Conservation (phyloP, 116 monocot genomes). For the Iris pallida region DNA sequence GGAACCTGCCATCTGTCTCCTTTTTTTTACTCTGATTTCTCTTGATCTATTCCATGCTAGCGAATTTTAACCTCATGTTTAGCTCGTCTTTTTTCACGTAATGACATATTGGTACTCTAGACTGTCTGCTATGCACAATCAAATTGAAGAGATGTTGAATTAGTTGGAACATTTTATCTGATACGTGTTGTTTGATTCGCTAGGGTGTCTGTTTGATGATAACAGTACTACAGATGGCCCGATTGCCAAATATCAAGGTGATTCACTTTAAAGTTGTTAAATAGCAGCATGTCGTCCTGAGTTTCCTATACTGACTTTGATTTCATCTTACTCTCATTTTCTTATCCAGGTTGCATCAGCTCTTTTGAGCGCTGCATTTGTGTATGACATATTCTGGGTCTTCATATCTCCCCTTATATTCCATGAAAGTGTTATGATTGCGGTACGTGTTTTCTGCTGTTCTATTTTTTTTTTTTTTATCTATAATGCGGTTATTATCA, state of each 20-base stretch:
- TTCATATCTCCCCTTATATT: conserved; percentile 95
- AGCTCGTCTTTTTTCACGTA: too few relatives aligned
- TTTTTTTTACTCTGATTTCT: neutral
- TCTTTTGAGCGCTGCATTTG: conserved; percentile 84
- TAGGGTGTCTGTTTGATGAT: conserved; percentile 97
- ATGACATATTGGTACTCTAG: too few relatives aligned
- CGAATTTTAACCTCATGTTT: neutral
- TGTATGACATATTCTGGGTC: conserved; percentile 96
- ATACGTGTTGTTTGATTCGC: conserved; percentile 2
- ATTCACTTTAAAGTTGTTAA: neutral
- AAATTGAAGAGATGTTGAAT: neutral
- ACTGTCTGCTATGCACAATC: neutral
- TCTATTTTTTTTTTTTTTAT: neutral
- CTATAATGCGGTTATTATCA: too few relatives aligned
- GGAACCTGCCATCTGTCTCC: conserved; percentile 11
- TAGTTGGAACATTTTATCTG: conserved; percentile 1
- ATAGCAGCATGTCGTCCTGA: neutral
- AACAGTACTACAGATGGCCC: conserved; percentile 83
- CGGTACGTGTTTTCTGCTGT: conserved; percentile 38
- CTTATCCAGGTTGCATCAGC: conserved; percentile 80
- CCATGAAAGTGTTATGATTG: conserved; percentile 94
- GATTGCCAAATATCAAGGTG: conserved; percentile 91
- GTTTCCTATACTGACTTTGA: neutral
- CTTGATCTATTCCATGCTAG: neutral
- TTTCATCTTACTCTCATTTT: conserved; percentile 7